Base-by-base conservation (phyloP, 352 stramenopile species). In the Phytophthora cryptogea region DNA sequence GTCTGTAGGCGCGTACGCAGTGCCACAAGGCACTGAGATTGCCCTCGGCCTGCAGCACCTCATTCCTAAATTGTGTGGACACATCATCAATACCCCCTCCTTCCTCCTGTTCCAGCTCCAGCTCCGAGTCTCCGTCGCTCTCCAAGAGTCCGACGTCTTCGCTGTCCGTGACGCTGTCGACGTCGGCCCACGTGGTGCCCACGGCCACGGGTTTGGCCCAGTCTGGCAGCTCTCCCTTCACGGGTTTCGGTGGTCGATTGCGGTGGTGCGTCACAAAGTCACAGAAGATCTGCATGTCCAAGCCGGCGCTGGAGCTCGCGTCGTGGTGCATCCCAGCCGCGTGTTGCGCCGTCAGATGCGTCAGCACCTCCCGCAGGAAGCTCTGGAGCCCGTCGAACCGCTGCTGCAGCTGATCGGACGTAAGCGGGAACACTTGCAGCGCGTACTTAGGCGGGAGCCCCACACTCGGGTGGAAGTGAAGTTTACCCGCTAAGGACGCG, bases 231-330 rank as follows among this genome's bases (percentile, higher is more conserved):
- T 54, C 62, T 6, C 61, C 65, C 9, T 74, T 68, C n/a, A 77
- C 72, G 0, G 84, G 69, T 35, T 58, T 60, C 2, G 79, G 82
- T 30, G 84, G 84, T 11, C 76, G 77, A 41, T 94, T 94, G 14
- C 79, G 75, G 20, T 91, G 78, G 36, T 79, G 60, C 5, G 67
- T 63, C 23, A 91, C 63, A 74, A 94, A 94, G 58, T 92, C 84
- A 52, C 75, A 84, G 58, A 91, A 90, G 54, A 89, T 78, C 70
- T 94, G 84, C 76, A 94, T 92, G 59, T 94, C 84, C n/a, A 86
- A 59, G 0, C 82, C 82, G 1, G 80, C 80, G 35, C 59, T 72
- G 1, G 78, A 89, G 45, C 54, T 59, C 3, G 74, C 66, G 58
- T 90, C 82, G 47, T 92, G 82, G 16, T 92, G 84, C 37, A 83